Percentiles rank a stretch among this genome's conserved stretches.
Evolutionary conservation across 2,329 filamentous ascomycete genomes (phyloP).

Genomic region (Trichophaea hybrida): DNA sequence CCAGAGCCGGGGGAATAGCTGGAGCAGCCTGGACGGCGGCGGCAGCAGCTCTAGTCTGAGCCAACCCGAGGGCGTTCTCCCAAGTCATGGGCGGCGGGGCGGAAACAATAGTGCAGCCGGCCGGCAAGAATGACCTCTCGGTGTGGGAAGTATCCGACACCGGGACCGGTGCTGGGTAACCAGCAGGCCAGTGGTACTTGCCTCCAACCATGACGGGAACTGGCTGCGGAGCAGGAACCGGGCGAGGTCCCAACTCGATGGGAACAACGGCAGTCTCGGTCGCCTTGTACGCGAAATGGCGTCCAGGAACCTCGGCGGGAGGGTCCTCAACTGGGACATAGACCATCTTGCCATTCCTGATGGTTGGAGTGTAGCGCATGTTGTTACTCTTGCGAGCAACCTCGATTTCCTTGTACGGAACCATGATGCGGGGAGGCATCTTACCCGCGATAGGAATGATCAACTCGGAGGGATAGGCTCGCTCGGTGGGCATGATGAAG

Average conservation of each 20-base stretch:
- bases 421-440: too few relatives aligned
- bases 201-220: not conserved
- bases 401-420: too few relatives aligned
- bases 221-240: not conserved
- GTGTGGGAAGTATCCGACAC: not conserved
- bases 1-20: too few relatives aligned
- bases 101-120: not conserved
- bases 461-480: too few relatives aligned
- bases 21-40: not conserved
- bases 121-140: not conserved
- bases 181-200: not conserved
- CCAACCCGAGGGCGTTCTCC: not conserved
- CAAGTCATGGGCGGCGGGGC: not conserved
- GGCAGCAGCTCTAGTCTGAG: not conserved
- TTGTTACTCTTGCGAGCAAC: too few relatives aligned
- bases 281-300: not conserved
- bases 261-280: not conserved
- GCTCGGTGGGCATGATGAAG: too few relatives aligned
- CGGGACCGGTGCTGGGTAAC: not conserved
- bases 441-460: too few relatives aligned
- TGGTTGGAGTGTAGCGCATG: not conserved
- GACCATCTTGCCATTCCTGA: not conserved
- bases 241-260: not conserved
- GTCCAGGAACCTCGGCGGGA: not conserved
- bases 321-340: not conserved